phyloP scores from a whole-genome alignment of 208 protist genomes.

The Crithidia expoeki region DNA sequence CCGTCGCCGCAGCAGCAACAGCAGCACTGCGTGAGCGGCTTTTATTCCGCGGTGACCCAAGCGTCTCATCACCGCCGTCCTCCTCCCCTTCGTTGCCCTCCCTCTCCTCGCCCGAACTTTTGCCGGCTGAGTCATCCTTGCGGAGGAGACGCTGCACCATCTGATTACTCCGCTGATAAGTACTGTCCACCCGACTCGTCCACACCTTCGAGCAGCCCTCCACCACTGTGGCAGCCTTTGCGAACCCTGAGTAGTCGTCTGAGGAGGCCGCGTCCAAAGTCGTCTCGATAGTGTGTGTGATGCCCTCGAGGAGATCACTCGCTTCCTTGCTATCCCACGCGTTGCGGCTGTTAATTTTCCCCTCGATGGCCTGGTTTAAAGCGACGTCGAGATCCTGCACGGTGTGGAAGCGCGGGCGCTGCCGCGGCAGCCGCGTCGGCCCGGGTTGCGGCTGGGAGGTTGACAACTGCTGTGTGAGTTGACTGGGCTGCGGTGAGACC shows the following conservation, averaged over 20 bases:
- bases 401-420: conserved; percentile 83
- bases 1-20: conserved; percentile 26
- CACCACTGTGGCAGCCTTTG: conserved; percentile 91
- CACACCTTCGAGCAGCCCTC: conserved; percentile 93
- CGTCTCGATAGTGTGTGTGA: conserved; percentile 87
- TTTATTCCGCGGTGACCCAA: conserved; percentile 22
- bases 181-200: conserved; percentile 92
- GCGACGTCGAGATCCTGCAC: conserved; percentile 87
- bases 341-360: conserved; percentile 91
- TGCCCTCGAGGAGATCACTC: conserved; percentile 88
- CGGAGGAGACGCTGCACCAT: conserved; percentile 89
- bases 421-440: conserved; percentile 41
- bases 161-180: conserved; percentile 83
- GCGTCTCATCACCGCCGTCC: conserved; percentile 16
- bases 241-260: conserved; percentile 89
- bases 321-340: conserved; percentile 89
- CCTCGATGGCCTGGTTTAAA: conserved; percentile 88
- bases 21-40: conserved; percentile 28
- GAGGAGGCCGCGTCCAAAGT: conserved; percentile 62
- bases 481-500: conserved; percentile 47
- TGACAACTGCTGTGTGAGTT: conserved; percentile 29
- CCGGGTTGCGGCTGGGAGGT: conserved; percentile 7
- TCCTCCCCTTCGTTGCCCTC: conserved; percentile 36
- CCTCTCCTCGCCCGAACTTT: conserved; percentile 27
- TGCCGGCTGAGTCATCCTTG: conserved; percentile 55